Percentiles rank a stretch among this genome's conserved stretches.
These are phyloP conservation scores for Seiridium unicorne DNA, from an alignment of 2,329 filamentous ascomycete genomes.

Conservation along the genomic window DNA sequence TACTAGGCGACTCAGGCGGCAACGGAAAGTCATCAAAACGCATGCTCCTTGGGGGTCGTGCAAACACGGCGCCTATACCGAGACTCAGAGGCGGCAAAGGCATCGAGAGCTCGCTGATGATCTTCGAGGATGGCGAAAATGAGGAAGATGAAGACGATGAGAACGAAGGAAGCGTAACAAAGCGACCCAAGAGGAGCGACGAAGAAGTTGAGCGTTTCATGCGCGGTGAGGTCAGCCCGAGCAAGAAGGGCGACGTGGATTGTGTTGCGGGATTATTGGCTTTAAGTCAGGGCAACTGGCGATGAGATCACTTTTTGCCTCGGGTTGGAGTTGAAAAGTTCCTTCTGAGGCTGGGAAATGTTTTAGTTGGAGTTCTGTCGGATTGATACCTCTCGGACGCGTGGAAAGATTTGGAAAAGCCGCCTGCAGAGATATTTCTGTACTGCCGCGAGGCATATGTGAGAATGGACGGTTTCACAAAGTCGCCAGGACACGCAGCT, in stretches of 20 bases:
- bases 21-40: constrained; percentile 28
- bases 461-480: no score
- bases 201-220: constrained; percentile 74
- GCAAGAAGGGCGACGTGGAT: constrained; percentile 79
- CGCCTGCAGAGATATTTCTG: neutral
- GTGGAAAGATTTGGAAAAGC: neutral
- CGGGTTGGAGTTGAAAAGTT: no score
- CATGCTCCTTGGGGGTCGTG: constrained; percentile 26
- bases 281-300: constrained; percentile 90
- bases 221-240: constrained; percentile 62
- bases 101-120: constrained; percentile 33
- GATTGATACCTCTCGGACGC: neutral
- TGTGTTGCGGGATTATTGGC: constrained; percentile 87
- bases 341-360: neutral
- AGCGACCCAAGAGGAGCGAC: constrained; percentile 30
- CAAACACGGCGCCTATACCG: constrained; percentile 39
- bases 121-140: constrained; percentile 50
- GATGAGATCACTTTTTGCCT: constrained; percentile 38
- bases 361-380: neutral
- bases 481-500: no score
- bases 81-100: constrained; percentile 20
- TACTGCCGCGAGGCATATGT: no score
- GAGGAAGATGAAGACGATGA: neutral
- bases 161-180: neutral
- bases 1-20: constrained; percentile 32